Conservation (phyloP, 129 eudicot species). For the Glebionis coronaria region DNA sequence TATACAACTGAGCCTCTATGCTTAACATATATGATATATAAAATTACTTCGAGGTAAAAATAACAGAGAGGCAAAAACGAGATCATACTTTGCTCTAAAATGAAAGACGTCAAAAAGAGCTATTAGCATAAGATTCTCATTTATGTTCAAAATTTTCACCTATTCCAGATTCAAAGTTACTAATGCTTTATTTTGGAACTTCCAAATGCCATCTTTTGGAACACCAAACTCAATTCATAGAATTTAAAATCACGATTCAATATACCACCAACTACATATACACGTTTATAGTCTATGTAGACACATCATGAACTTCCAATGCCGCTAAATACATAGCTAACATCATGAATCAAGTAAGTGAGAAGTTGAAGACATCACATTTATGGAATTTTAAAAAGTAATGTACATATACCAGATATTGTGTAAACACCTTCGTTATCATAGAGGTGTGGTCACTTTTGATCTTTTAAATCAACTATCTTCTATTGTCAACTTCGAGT, state of each 20-base stretch:
- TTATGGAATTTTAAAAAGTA: conserved; percentile 9
- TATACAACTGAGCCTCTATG: not conserved
- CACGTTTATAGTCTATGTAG: too few species aligned
- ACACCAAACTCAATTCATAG: too few species aligned
- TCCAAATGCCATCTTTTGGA: too few species aligned
- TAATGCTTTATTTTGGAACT: too few species aligned
- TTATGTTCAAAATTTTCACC: not conserved
- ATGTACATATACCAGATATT: not conserved
- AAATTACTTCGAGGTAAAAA: too few species aligned
- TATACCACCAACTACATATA: too few species aligned
- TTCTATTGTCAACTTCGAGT: not conserved
- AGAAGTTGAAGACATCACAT: conserved; percentile 11
- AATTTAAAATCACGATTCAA: too few species aligned
- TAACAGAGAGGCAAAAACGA: not conserved
- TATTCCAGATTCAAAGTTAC: too few species aligned
- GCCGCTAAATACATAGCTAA: too few species aligned
- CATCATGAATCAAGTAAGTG: not conserved
- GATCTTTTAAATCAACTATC: not conserved
- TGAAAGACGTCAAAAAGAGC: conserved; percentile 52
- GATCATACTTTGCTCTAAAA: conserved; percentile 59
- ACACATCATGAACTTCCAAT: too few species aligned
- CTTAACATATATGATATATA: not conserved
- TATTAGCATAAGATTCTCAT: not conserved
- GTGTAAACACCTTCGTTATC: conserved; percentile 8
- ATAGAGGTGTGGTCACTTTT: not conserved